A percentile compares a stretch with the other conserved stretches of the same genome.
phyloP scores from a whole-genome alignment of 768 basidiomycete species.

The Kwoniella sp. region DNA sequence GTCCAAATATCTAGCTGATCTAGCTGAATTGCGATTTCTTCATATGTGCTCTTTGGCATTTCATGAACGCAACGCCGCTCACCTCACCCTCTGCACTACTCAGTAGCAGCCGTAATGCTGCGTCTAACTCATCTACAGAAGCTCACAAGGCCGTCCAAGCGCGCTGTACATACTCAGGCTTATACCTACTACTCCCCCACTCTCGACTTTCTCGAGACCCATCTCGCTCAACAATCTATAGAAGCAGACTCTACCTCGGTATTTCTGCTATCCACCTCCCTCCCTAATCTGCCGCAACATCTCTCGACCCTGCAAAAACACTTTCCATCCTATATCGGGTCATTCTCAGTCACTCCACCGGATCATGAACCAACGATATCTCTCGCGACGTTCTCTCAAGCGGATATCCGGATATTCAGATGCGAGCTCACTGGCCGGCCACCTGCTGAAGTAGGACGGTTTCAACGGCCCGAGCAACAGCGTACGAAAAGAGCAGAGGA shows the following conservation, averaged over 20 bases:
- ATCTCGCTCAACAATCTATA: conserved; percentile 16
- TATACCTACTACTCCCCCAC: conserved; percentile 41
- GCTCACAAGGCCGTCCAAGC: neutral
- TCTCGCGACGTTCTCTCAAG: conserved; percentile 27
- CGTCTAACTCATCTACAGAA: neutral
- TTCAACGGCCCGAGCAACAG: conserved; percentile 30
- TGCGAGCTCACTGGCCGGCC: conserved; percentile 31
- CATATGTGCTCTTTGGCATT: no score
- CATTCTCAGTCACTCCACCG: conserved; percentile 31
- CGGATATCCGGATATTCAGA: conserved; percentile 17
- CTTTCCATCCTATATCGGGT: conserved; percentile 33
- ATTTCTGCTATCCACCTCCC: conserved; percentile 41
- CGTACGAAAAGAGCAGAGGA: conserved; percentile 28
- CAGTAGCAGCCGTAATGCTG: neutral
- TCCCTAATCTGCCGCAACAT: conserved; percentile 6
- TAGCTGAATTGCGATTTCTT: no score
- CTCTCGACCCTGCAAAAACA: conserved; percentile 23
- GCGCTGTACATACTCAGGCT: conserved; percentile 15
- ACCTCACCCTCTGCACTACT: neutral
- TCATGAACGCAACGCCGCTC: neutral
- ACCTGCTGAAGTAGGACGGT: conserved; percentile 42
- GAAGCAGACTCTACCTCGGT: conserved; percentile 8
- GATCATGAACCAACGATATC: conserved; percentile 18
- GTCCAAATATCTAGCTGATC: no score
- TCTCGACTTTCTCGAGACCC: conserved; percentile 12